These are phyloP conservation scores for Botrytis tulipae DNA, from an alignment of 2,329 filamentous ascomycete species.

Conservation along the genomic window DNA sequence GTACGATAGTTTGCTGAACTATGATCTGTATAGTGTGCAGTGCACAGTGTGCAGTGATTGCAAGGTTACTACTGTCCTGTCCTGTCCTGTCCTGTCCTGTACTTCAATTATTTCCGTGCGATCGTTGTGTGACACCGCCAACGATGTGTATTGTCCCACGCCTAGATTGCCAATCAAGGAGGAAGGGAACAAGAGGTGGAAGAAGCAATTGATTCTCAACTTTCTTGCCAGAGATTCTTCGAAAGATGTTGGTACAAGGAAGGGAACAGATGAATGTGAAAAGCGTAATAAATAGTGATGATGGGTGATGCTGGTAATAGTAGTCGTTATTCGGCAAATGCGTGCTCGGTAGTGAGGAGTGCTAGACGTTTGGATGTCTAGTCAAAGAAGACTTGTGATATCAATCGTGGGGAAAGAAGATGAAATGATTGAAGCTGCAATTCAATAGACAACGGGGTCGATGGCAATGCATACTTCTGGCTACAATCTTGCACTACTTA, in stretches of 20 bases:
- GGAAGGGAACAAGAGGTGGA: background rate
- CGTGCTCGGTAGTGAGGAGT: background rate
- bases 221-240: too few species aligned
- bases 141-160: slow-evolving; percentile 11
- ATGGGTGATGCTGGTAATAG: background rate
- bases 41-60: background rate
- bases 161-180: background rate
- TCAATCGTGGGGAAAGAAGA: background rate
- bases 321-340: background rate
- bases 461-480: background rate
- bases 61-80: slow-evolving; percentile 7
- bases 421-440: slow-evolving; percentile 1
- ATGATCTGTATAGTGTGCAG: background rate
- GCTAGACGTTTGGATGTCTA: slow-evolving; percentile 8
- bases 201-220: background rate
- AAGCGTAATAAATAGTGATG: background rate
- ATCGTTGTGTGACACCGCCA: slow-evolving; percentile 12
- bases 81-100: background rate
- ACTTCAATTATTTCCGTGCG: slow-evolving; percentile 7
- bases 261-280: background rate
- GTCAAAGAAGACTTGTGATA: background rate
- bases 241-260: too few species aligned
- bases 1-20: background rate
- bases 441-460: background rate
- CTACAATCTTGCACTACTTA: slow-evolving; percentile 6